Evolutionary conservation across 495 filamentous ascomycete species (phyloP).

Genomic region (Umbilicaria muhlenbergii): DNA sequence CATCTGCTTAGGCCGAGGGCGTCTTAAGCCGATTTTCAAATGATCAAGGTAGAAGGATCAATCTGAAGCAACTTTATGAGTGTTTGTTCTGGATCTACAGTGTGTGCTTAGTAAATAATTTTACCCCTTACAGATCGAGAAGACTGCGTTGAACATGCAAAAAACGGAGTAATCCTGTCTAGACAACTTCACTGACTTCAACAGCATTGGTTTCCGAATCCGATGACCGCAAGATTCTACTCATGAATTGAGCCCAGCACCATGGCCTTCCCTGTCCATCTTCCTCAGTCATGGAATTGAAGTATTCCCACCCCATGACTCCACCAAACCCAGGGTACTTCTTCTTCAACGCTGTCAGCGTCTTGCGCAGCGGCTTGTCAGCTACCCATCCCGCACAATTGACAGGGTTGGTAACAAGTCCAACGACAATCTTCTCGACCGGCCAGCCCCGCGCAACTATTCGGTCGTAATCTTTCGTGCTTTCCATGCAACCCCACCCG

Average conservation of each 20-base stretch:
- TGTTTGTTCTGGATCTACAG: no score
- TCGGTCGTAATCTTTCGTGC: slow-evolving; percentile 41
- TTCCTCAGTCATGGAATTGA: slow-evolving; percentile 41
- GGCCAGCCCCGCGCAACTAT: slow-evolving; percentile 48
- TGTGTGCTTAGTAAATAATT: no score
- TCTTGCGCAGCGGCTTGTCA: slow-evolving; percentile 27
- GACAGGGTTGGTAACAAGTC: slow-evolving; percentile 52
- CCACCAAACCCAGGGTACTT: slow-evolving; percentile 55
- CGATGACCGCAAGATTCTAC: neutral
- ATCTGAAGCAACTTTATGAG: no score
- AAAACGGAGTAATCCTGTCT: no score
- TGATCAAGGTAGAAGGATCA: no score
- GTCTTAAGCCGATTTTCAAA: no score
- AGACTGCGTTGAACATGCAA: no score
- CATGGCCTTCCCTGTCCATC: slow-evolving; percentile 42
- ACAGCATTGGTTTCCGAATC: no score
- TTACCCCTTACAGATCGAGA: no score
- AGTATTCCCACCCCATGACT: slow-evolving; percentile 82
- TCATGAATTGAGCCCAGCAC: slow-evolving; percentile 52
- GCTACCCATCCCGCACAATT: slow-evolving; percentile 49
- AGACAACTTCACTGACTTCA: no score
- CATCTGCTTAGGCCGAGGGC: no score
- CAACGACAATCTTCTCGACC: slow-evolving; percentile 50
- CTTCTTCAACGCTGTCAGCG: slow-evolving; percentile 29
- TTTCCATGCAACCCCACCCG: slow-evolving; percentile 53